These are phyloP conservation scores for Colletotrichum liaoningense DNA, from an alignment of 2,329 filamentous ascomycete genomes.

Conservation along the genomic window DNA sequence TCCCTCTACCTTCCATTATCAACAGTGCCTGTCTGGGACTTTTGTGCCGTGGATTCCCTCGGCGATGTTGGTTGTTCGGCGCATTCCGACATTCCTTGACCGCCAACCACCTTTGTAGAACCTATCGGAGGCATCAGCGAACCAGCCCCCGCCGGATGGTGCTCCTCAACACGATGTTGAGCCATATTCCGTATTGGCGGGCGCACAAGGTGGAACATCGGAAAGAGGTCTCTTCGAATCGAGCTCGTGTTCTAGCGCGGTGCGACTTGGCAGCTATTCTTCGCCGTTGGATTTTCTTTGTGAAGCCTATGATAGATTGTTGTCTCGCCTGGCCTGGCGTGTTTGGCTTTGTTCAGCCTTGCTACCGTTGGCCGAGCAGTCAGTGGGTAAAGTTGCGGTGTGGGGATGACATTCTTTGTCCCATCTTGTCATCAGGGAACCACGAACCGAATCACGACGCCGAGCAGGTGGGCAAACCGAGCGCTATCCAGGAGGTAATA, in stretches of 20 bases:
- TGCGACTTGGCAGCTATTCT: neutral
- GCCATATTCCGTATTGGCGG: neutral
- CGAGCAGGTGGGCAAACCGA: neutral
- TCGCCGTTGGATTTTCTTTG: neutral
- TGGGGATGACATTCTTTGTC: neutral
- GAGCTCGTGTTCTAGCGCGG: neutral
- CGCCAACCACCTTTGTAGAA: neutral
- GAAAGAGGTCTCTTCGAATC: neutral
- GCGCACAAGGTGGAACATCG: neutral
- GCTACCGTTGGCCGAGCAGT: neutral
- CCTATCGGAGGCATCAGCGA: neutral
- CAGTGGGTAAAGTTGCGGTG: neutral
- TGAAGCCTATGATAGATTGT: neutral
- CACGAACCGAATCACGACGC: neutral
- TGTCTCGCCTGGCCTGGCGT: neutral
- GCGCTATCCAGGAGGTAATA: too few relatives aligned
- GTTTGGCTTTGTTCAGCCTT: conserved; percentile 1
- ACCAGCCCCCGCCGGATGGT: neutral
- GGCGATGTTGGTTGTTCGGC: neutral
- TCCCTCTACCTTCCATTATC: neutral
- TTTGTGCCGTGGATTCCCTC: neutral
- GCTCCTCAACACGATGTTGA: neutral
- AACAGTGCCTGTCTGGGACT: neutral
- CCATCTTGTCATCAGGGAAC: neutral
- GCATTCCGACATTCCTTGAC: neutral